A percentile compares a stretch with the other conserved stretches of the same genome.
phyloP scores from a whole-genome alignment of 805 yeast species.

The Grigorovia humatica region DNA sequence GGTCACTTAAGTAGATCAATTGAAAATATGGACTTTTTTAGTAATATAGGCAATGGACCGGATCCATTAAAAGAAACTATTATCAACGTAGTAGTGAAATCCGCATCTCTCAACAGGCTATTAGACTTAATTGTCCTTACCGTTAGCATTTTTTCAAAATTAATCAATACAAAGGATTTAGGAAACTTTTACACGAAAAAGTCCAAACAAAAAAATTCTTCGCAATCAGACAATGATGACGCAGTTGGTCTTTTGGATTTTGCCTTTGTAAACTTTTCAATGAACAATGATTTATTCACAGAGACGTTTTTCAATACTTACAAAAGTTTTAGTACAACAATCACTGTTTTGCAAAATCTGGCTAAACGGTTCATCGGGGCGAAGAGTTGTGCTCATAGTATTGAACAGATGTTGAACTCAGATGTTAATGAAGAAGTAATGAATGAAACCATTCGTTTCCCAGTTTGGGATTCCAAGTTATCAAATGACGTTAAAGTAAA shows the following conservation, averaged over 20 bases:
- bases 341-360: constrained; percentile 41
- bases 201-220: constrained; percentile 15
- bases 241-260: constrained; percentile 28
- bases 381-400: constrained; percentile 47
- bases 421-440: constrained; percentile 6
- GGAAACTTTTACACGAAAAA: constrained; percentile 25
- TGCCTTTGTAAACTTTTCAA: constrained; percentile 37
- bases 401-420: constrained; percentile 27
- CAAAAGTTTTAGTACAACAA: constrained; percentile 54
- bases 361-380: constrained; percentile 52
- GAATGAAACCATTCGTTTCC: constrained; percentile 29
- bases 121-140: constrained; percentile 73
- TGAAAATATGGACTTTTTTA: constrained; percentile 25
- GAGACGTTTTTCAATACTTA: constrained; percentile 62
- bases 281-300: constrained; percentile 57
- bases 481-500: constrained; percentile 41
- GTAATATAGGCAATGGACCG: constrained; percentile 23
- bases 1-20: constrained; percentile 17
- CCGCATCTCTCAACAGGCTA: constrained; percentile 66
- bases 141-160: constrained; percentile 44
- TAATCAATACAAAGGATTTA: constrained; percentile 35
- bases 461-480: constrained; percentile 45
- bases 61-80: constrained; percentile 29
- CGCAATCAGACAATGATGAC: constrained; percentile 1
- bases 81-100: constrained; percentile 43